Conservation (phyloP, 2,329 filamentous ascomycete genomes). For the Ascomycota sp. region DNA sequence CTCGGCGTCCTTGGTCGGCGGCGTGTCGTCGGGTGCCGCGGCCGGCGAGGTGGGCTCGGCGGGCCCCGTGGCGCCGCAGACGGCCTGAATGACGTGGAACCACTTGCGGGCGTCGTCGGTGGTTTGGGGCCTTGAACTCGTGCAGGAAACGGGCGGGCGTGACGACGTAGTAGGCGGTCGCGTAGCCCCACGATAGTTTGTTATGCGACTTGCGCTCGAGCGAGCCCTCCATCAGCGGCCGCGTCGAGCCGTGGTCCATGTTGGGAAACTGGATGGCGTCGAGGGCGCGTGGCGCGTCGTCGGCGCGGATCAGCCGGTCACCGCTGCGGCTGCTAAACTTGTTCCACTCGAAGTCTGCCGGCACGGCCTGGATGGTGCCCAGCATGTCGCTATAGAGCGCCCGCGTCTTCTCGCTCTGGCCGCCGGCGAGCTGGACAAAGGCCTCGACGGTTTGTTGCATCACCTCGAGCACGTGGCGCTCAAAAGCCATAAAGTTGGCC, state of each 20-base stretch:
- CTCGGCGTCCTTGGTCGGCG: background rate
- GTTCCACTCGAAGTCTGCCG: conserved; percentile 78
- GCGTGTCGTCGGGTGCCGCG: conserved; percentile 2
- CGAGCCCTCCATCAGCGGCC: conserved; percentile 67
- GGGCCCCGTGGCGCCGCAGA: conserved; percentile 30
- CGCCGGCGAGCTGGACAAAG: conserved; percentile 62
- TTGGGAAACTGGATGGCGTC: conserved; percentile 69
- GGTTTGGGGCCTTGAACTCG: conserved; percentile 86
- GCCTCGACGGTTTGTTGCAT: conserved; percentile 66
- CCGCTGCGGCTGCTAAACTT: conserved; percentile 57
- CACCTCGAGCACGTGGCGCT: conserved; percentile 64
- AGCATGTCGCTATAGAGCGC: conserved; percentile 73
- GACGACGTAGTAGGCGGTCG: conserved; percentile 72
- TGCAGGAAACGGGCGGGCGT: conserved; percentile 78
- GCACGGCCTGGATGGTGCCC: conserved; percentile 53
- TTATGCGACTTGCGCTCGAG: conserved; percentile 84
- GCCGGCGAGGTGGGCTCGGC: conserved; percentile 13
- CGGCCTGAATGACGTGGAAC: conserved; percentile 51
- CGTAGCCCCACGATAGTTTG: conserved; percentile 58
- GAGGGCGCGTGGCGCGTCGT: conserved; percentile 51
- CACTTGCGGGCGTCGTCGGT: conserved; percentile 65
- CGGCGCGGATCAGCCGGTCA: conserved; percentile 57
- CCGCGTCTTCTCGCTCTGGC: conserved; percentile 64
- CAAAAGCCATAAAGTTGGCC: conserved; percentile 71
- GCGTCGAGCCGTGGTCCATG: conserved; percentile 61